These are phyloP conservation scores for Sporothrix euskadiensis DNA, from an alignment of 2,329 filamentous ascomycete species.

Conservation along the genomic window DNA sequence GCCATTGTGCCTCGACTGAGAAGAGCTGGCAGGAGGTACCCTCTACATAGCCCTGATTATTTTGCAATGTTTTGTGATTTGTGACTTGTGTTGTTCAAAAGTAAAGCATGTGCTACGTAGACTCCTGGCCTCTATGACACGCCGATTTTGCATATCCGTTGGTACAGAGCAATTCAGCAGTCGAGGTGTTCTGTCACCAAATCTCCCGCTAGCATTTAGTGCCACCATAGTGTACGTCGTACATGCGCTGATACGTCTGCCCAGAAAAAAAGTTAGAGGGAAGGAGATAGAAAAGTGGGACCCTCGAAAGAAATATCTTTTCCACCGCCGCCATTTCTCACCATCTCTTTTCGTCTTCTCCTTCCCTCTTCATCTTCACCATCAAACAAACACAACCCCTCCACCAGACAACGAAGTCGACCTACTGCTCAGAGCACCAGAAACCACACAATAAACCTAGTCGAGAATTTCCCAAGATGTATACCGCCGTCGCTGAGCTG, in stretches of 20 bases:
- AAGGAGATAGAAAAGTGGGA: slow-evolving; percentile 34
- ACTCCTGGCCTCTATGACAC: neutral
- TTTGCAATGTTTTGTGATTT: no score
- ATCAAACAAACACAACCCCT: slow-evolving; percentile 36
- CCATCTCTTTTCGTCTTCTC: slow-evolving; percentile 10
- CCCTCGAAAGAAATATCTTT: slow-evolving; percentile 36
- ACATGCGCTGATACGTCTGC: slow-evolving; percentile 1
- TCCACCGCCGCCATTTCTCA: slow-evolving; percentile 11
- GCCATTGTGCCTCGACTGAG: neutral
- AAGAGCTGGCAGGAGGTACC: neutral
- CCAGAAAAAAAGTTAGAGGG: neutral
- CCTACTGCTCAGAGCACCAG: slow-evolving; percentile 45
- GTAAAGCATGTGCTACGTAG: no score
- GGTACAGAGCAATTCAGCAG: neutral
- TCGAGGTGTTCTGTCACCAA: slow-evolving; percentile 1
- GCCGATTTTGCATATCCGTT: neutral
- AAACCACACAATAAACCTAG: slow-evolving; percentile 58
- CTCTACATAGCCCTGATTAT: no score
- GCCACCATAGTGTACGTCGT: neutral
- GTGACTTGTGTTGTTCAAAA: no score
- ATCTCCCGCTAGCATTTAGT: neutral
- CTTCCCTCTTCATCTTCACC: slow-evolving; percentile 26
- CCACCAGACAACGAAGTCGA: slow-evolving; percentile 67
- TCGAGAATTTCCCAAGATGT: slow-evolving; percentile 65
- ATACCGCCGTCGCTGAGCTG: slow-evolving; percentile 83